Evolutionary conservation across 2,329 filamentous ascomycete genomes (phyloP), one percentile per base, ranked within the genome.

Genomic region (Monilinia polystroma): DNA sequence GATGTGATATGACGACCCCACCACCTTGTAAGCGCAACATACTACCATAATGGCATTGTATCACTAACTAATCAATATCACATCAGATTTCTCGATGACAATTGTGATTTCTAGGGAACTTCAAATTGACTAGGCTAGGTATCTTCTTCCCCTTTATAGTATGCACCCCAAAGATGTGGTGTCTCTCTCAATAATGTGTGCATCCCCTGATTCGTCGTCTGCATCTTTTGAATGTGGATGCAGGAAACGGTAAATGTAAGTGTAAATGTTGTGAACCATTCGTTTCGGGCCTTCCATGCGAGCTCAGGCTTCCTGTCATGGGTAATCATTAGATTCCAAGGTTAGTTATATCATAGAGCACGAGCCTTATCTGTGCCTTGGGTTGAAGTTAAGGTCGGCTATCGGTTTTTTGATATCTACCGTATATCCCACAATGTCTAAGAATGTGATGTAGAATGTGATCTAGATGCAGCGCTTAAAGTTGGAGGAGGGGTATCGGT

Each of bases 391-490:
- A 32, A 6, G 41, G 32, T 35, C 32, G 32, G 41, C 14, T 43
- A 43, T 16, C 12, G 2, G 41, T 43, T 43, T 43, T 3, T 16
- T 43, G 41, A 43, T 8, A 11, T 47, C 16, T 58, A 4, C 26
- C n/a, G 20, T 32, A 35, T 55, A 8, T n/a, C 11, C 45, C 6
- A 6, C 32, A 35, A 35, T 35, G 32, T 35, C 32, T 5, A 5
- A 35, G 32, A 35, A 16, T 49, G 43, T 4, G 14, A 60, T 60
- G 12, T 56, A 41, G 57, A 35, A 49, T 23, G 29, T 38, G 56
- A 59, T 47, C 23, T 49, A 26, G 45, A 26, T 38, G 29, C n/a
- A 51, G 58, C 58, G 58, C 58, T 60, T 60, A 51, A 23, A 60
- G 45, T 18, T 49, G 14, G 26, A 38, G n/a, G 23, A 51, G 35